Evolutionary conservation across 2,329 filamentous ascomycete genomes (phyloP), one percentile per base, ranked within the genome.

Genomic region (Penicillium sp.): DNA sequence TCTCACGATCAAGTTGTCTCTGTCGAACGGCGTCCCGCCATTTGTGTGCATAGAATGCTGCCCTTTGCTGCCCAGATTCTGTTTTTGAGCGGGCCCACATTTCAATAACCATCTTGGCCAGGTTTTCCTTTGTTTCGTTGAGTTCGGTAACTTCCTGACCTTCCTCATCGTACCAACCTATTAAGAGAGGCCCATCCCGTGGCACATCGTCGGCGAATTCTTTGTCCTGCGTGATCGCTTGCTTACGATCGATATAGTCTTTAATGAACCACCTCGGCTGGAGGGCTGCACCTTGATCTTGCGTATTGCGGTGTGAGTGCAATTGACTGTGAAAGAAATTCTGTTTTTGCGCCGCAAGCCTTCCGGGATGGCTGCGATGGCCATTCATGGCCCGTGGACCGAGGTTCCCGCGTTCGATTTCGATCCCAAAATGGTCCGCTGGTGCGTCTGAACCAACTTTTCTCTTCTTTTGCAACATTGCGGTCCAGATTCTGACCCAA

Each of bases 91-190:
- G 28, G 9, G 44, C 22, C 56, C 56, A 58, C 26, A 40, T 38
- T 7, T 58, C 45, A n/a, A 58, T 22, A 13, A 58, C 56, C 12
- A 44, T 28, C 15, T 38, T 58, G 19, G 56, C 56, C 10, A 58
- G 45, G 22, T 37, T 58, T 38, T 49, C 45, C 22, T 58, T 22
- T 7, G 56, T 15, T 10, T 26, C 19, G 33, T 51, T 51, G 12
- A 58, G 42, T 19, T 58, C 56, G 3, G 45, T n/a, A 40, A 58
- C 24, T 28, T 50, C 56, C 30, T 49, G 44, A 12, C 44, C 56
- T n/a, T 58, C 56, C 17, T 58, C 56, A 38, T 58, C 45, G 19
- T 58, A 58, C 56, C 56, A 58, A n/a, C 45, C 56, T 37, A 58
- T 42, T 19, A 58, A 50, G 4, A 24, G 44, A 8, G 56, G 56